Base-by-base conservation (phyloP, 495 filamentous ascomycete species). In the Xylaria acuta region DNA sequence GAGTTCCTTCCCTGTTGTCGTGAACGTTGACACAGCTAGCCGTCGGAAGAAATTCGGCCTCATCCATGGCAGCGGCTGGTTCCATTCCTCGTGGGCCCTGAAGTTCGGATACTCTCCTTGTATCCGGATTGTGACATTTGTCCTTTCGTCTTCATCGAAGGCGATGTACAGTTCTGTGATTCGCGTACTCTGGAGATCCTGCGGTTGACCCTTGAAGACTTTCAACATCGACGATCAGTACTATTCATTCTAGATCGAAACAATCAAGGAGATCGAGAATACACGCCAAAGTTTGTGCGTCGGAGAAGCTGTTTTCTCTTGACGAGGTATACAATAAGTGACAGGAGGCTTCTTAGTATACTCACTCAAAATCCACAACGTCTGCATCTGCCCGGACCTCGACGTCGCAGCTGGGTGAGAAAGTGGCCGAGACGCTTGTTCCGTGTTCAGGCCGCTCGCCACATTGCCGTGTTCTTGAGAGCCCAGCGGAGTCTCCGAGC, bases 71-170 rank as follows among this genome's bases (percentile, higher is more conserved):
- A 51, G 73, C 27, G 75, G 40, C 54, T 79, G 77, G 49, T 79
- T 77, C 77, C 77, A 76, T 38, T 72, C 53, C 59, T 79, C 77
- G 14, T 75, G 69, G 49, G 77, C 74, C 49, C 62, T 67, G 47
- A 77, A 77, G 40, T 70, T 74, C 20, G 77, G 77, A 43, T 79
- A 67, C 41, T 76, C 72, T 40, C 77, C 77, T 47, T 73, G 63
- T 66, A 79, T 75, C 74, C 73, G 77, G 49, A 79, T 74, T 53
- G 75, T 79, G 74, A 79, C 72, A 56, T 79, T 79, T 58, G 62
- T 73, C 36, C 45, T 70, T 69, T 79, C 77, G 67, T 77, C 73
- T 25, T 77, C 77, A 34, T 79, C 75, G 69, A 79, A 79, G 45
- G 75, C 74, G 58, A 79, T 79, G 30, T 69, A 73, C 59, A 79